Evolutionary conservation across 2,329 filamentous ascomycete species (phyloP), one percentile per base, ranked within the genome.

Genomic region (Fragosphaeria purpurea): DNA sequence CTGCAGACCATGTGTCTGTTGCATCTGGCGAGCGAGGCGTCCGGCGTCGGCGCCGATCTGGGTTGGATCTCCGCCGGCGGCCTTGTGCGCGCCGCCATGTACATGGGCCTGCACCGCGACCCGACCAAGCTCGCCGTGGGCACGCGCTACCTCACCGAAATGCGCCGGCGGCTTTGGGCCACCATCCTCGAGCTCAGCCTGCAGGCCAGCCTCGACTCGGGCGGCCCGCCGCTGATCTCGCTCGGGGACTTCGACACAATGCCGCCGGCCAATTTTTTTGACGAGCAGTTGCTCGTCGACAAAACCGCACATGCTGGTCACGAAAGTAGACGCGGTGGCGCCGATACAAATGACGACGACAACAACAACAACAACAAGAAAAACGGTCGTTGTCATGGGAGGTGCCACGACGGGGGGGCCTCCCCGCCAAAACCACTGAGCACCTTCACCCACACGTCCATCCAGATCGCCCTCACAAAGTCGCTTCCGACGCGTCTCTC

Each of bases 1-100:
- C 56, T 82, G 1, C 79, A 81, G 60, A 71, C 70, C 33, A 71
- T 74, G 62, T 71, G 75, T 46, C 67, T 82, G 41, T 59, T 80
- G 30, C 61, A 72, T 12, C 58, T 78, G 4, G 74, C 76, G 2
- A 70, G 74, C 31, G 68, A 74, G 33, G 68, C 68, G 2, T 48
- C 59, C 4, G 62, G 63, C 7, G 55, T 74, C 0, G 72, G 73
- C 4, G 66, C 64, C 3, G 71, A 75, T n/a, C 60, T 75, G 1
- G 63, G 67, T 2, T 78, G 73, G 74, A 66, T 71, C n/a, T 65
- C 68, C 0, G 62, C 66, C 0, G 75, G 75, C 0, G 55, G 63
- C 1, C 56, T 77, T 0, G 50, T 77, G 2, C 63, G 75, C 13
- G 66, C 60, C 1, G 74, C 74, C 1, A 63, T 77, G 31, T 69